These are phyloP conservation scores for Backusella australiensis DNA, from an alignment of 192 early-diverging fungal genomes.

Conservation along the genomic window DNA sequence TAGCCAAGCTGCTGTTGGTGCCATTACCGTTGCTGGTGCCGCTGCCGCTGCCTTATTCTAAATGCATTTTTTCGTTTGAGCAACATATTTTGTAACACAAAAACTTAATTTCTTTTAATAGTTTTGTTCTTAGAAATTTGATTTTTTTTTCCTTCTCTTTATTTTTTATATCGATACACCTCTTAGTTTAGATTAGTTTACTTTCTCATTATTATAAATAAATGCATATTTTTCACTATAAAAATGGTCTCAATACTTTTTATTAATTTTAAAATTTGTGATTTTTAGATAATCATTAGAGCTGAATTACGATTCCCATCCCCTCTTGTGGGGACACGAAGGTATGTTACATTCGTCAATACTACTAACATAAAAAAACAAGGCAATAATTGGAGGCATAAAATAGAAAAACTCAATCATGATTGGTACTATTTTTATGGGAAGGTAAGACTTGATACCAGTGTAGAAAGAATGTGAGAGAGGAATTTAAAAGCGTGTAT, in stretches of 20 bases:
- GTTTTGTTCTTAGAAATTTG: neutral
- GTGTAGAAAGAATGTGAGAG: no score
- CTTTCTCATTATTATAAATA: neutral
- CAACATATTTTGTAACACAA: neutral
- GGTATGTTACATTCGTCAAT: no score
- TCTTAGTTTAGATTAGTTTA: neutral
- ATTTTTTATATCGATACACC: neutral
- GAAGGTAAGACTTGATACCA: no score
- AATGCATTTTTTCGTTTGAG: neutral
- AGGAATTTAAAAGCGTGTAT: no score
- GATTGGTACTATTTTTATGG: no score
- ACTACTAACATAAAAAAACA: no score
- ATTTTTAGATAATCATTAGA: no score
- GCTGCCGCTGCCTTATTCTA: constrained; percentile 22
- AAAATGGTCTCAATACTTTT: neutral
- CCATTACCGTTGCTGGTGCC: constrained; percentile 19
- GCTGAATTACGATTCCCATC: no score
- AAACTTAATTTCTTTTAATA: neutral
- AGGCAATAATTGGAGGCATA: no score
- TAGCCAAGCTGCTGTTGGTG: constrained; percentile 3
- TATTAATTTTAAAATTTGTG: no score
- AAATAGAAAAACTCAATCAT: no score
- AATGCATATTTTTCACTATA: neutral
- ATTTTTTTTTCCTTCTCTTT: neutral
- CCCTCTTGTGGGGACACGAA: no score